Evolutionary conservation across 1,284 basidiomycete genomes (phyloP), one percentile per base, ranked within the genome.

Genomic region (Serendipita sp.): DNA sequence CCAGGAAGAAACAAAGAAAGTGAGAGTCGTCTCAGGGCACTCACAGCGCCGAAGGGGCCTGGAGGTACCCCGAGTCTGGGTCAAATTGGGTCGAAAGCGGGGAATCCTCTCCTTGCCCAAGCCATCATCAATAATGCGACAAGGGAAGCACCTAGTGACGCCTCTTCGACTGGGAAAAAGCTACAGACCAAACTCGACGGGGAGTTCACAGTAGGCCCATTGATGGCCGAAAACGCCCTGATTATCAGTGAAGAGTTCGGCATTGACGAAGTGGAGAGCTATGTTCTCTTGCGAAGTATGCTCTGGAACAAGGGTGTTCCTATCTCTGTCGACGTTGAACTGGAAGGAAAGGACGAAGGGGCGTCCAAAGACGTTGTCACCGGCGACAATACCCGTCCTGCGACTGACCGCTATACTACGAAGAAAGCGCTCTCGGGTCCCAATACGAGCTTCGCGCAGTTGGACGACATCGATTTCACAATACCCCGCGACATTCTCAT

Each of bases 281-380:
- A 88, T 61, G 74, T 85, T 3, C 77, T 90, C 4, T 74, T 92
- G 15, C 82, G 86, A 12, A 85, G 85, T 0, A 92, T 88, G 70
- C 75, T 92, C 15, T 88, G 86, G 70, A 88, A 91, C 70, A 82
- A 88, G 70, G 88, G 87, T 8, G 75, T 87, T 13, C 80, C 84
- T 1, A 60, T 68, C 12, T 60, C 67, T 58, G 60, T 34, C 41
- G 38, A 43, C 17, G 70, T 78, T 17, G 32, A 35, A 2, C 1
- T 32, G 29, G 26, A 32, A n/a, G 32, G 32, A 32, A 34, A 26
- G 32, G 34, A 30, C 34, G 53, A 32, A 10, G 53, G 10, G 12
- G 29, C 29, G 53, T 12, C 22, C 6, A 58, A n/a, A 49, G 45
- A 49, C 8, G 45, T 17, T 17, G 5, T 8, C 8, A 32, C 17